Conservation (phyloP, 352 stramenopile species). For the Phytophthora nicotianae region DNA sequence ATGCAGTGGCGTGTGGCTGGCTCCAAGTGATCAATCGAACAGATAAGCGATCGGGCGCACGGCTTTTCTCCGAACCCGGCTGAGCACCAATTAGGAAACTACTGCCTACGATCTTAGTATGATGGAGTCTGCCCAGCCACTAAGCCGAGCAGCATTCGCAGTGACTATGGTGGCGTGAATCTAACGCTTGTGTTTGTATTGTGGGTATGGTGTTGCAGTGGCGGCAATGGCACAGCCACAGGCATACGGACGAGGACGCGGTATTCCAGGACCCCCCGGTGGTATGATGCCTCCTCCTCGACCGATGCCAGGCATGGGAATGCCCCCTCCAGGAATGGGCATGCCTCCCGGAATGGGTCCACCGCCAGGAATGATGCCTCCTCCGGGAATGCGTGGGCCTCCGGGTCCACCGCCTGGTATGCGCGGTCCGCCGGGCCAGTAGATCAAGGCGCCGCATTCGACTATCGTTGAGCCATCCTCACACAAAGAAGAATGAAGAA, state of each 20-base stretch:
- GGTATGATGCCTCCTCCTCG: conserved; percentile 71
- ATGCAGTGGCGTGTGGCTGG: conserved; percentile 10
- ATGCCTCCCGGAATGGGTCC: conserved; percentile 78
- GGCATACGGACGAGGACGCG: conserved; percentile 78
- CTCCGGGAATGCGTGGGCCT: conserved; percentile 68
- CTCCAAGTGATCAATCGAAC: conserved; percentile 88
- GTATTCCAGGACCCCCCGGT: conserved; percentile 61
- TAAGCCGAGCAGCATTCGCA: conserved; percentile 3
- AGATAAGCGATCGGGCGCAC: conserved; percentile 83
- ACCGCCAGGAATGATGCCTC: conserved; percentile 78
- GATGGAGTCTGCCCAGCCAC: conserved; percentile 51
- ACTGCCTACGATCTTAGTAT: conserved; percentile 90
- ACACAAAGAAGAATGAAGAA: conserved; percentile 15
- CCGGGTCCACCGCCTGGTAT: conserved; percentile 67
- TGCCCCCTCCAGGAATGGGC: conserved; percentile 71
- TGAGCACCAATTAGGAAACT: conserved; percentile 66
- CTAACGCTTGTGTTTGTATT: conserved; percentile 18
- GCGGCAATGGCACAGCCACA: conserved; percentile 82
- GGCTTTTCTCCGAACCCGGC: conserved; percentile 74
- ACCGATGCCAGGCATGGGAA: conserved; percentile 65
- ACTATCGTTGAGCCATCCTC: conserved; percentile 19
- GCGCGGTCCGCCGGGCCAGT: conserved; percentile 76
- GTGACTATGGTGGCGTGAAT: background rate
- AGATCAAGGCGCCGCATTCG: conserved; percentile 29
- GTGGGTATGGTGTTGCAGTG: conserved; percentile 43